Percentiles rank a stretch among this genome's conserved stretches.
phyloP scores from a whole-genome alignment of 306 rosid species.

The Sicyos baderoa region DNA sequence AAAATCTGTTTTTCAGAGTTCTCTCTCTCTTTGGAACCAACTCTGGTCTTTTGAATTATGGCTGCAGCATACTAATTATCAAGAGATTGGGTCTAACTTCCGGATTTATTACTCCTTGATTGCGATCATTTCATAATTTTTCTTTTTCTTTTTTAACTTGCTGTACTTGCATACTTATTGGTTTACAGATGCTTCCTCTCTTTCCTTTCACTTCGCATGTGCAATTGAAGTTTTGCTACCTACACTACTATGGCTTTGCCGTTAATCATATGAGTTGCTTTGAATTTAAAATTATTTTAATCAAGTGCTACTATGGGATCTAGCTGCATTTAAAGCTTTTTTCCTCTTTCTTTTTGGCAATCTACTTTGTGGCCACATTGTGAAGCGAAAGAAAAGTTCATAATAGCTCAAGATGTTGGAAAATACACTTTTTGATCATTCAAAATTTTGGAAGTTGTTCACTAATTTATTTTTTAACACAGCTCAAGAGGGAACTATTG shows the following conservation, averaged over 20 bases:
- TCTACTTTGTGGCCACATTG: not conserved
- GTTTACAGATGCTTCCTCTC: not conserved
- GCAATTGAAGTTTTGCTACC: not conserved
- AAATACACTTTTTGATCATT: slow-evolving; percentile 8
- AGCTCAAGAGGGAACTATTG: slow-evolving; percentile 83
- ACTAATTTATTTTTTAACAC: slow-evolving; percentile 27
- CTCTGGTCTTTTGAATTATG: no score
- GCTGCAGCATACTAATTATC: no score
- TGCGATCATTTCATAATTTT: no score
- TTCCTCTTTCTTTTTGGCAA: not conserved
- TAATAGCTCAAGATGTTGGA: not conserved
- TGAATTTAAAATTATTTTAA: not conserved
- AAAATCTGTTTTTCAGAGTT: no score
- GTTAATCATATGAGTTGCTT: not conserved
- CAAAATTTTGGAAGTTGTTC: slow-evolving; percentile 21
- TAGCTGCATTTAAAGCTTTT: slow-evolving; percentile 8
- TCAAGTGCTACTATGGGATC: not conserved
- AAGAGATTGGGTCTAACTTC: no score
- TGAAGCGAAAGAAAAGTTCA: not conserved
- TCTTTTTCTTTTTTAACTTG: no score
- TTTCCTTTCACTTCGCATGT: not conserved
- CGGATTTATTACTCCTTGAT: no score
- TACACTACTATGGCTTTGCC: not conserved
- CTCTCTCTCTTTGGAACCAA: no score
- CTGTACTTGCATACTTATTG: not conserved